phyloP scores from a whole-genome alignment of 192 early-diverging fungal genomes.

The Dispira parvispora region DNA sequence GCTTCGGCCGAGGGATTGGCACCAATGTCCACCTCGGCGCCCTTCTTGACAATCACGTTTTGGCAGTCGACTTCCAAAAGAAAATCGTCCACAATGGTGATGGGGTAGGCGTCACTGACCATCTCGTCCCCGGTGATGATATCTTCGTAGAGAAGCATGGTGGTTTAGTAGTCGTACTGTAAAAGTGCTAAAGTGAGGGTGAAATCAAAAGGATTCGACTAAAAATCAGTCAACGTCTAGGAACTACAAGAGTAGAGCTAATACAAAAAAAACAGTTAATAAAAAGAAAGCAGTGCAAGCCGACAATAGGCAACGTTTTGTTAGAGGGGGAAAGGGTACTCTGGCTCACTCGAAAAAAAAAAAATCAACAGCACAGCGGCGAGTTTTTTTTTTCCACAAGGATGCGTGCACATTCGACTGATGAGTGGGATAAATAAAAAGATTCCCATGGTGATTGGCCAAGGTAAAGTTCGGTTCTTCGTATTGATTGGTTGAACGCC shows the following conservation, averaged over 20 bases:
- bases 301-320: no score
- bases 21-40: slow-evolving; percentile 69
- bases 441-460: no score
- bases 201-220: slow-evolving; percentile 7
- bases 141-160: slow-evolving; percentile 55
- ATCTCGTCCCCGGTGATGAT: slow-evolving; percentile 67
- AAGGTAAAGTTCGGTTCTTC: no score
- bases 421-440: no score
- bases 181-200: slow-evolving; percentile 9
- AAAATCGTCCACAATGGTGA: slow-evolving; percentile 44
- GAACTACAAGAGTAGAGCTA: slow-evolving; percentile 3
- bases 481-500: no score
- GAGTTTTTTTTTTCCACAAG: no score
- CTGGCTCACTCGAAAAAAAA: no score
- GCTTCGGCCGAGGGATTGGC: slow-evolving; percentile 86
- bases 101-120: slow-evolving; percentile 70
- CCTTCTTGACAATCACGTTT: slow-evolving; percentile 43
- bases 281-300: no score
- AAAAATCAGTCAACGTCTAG: slow-evolving; percentile 6
- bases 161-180: slow-evolving; percentile 18
- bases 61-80: slow-evolving; percentile 64
- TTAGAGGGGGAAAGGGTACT: no score
- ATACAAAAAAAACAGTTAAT: neutral
- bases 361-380: no score
- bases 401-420: no score